phyloP scores from a whole-genome alignment of 2,329 filamentous ascomycete genomes.

The Rhynchosporium agropyri region DNA sequence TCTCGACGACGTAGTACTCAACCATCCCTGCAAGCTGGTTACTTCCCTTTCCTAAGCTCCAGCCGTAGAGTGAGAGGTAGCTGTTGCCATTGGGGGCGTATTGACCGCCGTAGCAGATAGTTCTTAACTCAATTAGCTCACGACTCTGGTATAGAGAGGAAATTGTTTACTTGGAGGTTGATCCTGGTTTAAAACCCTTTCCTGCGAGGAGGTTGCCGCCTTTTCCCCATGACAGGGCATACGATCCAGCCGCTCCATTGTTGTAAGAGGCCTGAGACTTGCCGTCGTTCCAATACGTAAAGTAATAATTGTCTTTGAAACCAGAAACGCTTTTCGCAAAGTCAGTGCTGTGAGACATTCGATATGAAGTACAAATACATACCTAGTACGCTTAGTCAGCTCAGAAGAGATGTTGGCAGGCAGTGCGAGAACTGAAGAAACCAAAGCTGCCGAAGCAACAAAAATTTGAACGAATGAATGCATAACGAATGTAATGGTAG shows the following conservation, averaged over 20 bases:
- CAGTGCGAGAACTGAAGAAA: slow-evolving; percentile 27
- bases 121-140: slow-evolving; percentile 33
- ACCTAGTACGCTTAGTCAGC: slow-evolving; percentile 36
- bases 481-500: slow-evolving; percentile 24
- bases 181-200: slow-evolving; percentile 52
- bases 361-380: background rate
- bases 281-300: slow-evolving; percentile 61
- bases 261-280: slow-evolving; percentile 53
- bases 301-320: slow-evolving; percentile 60
- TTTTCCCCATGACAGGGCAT: slow-evolving; percentile 53
- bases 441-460: slow-evolving; percentile 28
- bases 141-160: background rate
- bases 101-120: slow-evolving; percentile 48
- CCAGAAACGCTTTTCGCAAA: slow-evolving; percentile 46
- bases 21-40: slow-evolving; percentile 21
- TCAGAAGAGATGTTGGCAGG: slow-evolving; percentile 16
- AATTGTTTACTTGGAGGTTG: slow-evolving; percentile 24
- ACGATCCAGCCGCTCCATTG: slow-evolving; percentile 52
- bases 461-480: slow-evolving; percentile 26
- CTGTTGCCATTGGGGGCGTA: slow-evolving; percentile 47
- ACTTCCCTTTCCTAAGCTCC: slow-evolving; percentile 42
- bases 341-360: too few species aligned
- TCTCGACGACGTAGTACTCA: slow-evolving; percentile 56
- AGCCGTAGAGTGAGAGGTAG: slow-evolving; percentile 61
- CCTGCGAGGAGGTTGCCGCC: slow-evolving; percentile 51